Evolutionary conservation across 73 alveolate genomes (phyloP).

Genomic region (Paramecium pentaurelia): DNA sequence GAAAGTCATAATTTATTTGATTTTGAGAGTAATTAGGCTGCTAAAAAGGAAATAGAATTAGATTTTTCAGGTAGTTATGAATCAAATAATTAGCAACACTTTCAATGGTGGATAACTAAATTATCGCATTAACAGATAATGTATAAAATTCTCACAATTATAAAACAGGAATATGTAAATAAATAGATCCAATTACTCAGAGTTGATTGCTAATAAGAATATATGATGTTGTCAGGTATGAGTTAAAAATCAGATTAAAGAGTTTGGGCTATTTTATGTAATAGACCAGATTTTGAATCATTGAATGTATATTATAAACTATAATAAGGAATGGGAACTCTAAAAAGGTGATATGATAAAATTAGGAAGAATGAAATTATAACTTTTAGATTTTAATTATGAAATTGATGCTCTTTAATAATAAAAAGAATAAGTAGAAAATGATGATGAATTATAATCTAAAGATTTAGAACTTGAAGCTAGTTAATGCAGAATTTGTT

Average conservation of each 20-base stretch:
- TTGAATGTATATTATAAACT: neutral
- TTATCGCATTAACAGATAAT: conserved; percentile 31
- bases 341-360: conserved; percentile 8
- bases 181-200: conserved; percentile 9
- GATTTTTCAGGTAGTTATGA: conserved; percentile 22
- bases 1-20: conserved; percentile 32
- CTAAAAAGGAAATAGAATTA: conserved; percentile 29
- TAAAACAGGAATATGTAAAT: conserved; percentile 39
- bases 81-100: neutral
- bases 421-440: neutral
- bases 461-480: neutral
- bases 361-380: conserved; percentile 34
- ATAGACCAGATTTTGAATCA: conserved; percentile 22
- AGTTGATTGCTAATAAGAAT: conserved; percentile 12
- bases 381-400: neutral
- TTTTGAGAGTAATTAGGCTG: conserved; percentile 22
- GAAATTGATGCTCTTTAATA: neutral
- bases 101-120: conserved; percentile 33
- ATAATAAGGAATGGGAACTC: conserved; percentile 14
- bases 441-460: neutral
- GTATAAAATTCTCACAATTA: neutral
- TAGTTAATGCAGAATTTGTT: conserved; percentile 28
- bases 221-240: neutral
- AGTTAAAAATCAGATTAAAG: conserved; percentile 16
- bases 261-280: conserved; percentile 31